Percentiles rank a stretch among this genome's conserved stretches.
Evolutionary conservation across 768 basidiomycete genomes (phyloP).

Genomic region (Candolleomyces eurysporus): DNA sequence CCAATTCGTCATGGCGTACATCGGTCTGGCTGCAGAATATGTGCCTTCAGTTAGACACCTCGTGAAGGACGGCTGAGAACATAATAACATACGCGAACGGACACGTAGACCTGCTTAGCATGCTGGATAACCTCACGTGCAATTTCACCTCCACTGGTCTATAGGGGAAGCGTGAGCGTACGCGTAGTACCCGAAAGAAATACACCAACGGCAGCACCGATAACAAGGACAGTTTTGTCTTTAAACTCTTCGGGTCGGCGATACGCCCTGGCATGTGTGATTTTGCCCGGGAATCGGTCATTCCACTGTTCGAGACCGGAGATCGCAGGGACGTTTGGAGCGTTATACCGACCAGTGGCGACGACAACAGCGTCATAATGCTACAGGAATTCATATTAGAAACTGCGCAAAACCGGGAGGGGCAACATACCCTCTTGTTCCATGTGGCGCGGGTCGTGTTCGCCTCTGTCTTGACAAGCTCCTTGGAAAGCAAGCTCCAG

Average conservation of each 20-base stretch:
- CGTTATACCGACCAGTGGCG: slow-evolving; percentile 33
- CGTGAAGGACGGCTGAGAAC: neutral
- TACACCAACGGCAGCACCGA: slow-evolving; percentile 38
- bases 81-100: slow-evolving; percentile 19
- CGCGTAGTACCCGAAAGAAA: neutral
- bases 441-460: slow-evolving; percentile 30
- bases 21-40: neutral
- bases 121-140: slow-evolving; percentile 30
- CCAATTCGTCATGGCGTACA: neutral
- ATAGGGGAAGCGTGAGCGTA: neutral
- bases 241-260: slow-evolving; percentile 33
- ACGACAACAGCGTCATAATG: slow-evolving; percentile 34
- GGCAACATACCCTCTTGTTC: slow-evolving; percentile 31
- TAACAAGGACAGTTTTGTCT: slow-evolving; percentile 39
- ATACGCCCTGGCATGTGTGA: slow-evolving; percentile 43
- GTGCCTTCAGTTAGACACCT: neutral
- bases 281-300: slow-evolving; percentile 27
- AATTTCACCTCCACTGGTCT: slow-evolving; percentile 38
- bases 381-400: slow-evolving; percentile 17
- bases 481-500: slow-evolving; percentile 34
- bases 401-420: no score
- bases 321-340: slow-evolving; percentile 31
- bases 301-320: slow-evolving; percentile 34
- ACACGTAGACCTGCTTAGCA: slow-evolving; percentile 32
- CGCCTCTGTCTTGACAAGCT: slow-evolving; percentile 18